Base-by-base conservation (phyloP, 2,329 filamentous ascomycete genomes). In the Cladosporium halotolerans region DNA sequence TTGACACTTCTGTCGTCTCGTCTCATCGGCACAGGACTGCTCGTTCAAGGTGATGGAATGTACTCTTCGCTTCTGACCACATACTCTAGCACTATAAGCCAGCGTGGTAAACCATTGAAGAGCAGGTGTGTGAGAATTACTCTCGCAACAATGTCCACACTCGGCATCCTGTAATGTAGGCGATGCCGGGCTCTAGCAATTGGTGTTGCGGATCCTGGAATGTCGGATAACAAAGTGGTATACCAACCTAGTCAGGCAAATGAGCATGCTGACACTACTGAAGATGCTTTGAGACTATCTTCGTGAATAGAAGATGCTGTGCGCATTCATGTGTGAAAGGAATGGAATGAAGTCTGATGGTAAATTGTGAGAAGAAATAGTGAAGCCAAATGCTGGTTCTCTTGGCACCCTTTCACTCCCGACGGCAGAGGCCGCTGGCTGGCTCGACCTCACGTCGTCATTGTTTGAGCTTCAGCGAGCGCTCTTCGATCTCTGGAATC, bases 141-240 rank as follows among this genome's bases (percentile, higher is more conserved):
- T 62, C 57, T 66, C 43, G 62, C 62, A 60, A 62, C 57, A 63
- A 59, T 65, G 62, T 66, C 64, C 62, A 66, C 64, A 65, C 63
- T 57, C 55, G 43, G 46, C 58, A 54, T 57, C 57, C 56, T 57
- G 42, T 41, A 50, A 47, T 13, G 36, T 52, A 55, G 58, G 36
- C 45, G 61, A 60, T 55, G 59, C 48, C 53, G 53, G 54, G 59
- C 64, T 66, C 64, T 65, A 66, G 64, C 64, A 62, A 56, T 46
- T 33, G 16, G 44, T 44, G 52, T 44, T 54, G 52, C 43, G 44
- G 40, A 36, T 52, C 18, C 42, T 40, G 36, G 34, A 28, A 28
- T 28, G 23, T 28, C 23, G 23, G 7, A 28, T 28, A 7, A 28
- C 23, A 28, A 28, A 28, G 23, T 28, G 23, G 23, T 5, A 42